Percentiles rank a stretch among this genome's conserved stretches.
phyloP scores from a whole-genome alignment of 2,329 filamentous ascomycete species.

The Calonectria pseudoturangicola region DNA sequence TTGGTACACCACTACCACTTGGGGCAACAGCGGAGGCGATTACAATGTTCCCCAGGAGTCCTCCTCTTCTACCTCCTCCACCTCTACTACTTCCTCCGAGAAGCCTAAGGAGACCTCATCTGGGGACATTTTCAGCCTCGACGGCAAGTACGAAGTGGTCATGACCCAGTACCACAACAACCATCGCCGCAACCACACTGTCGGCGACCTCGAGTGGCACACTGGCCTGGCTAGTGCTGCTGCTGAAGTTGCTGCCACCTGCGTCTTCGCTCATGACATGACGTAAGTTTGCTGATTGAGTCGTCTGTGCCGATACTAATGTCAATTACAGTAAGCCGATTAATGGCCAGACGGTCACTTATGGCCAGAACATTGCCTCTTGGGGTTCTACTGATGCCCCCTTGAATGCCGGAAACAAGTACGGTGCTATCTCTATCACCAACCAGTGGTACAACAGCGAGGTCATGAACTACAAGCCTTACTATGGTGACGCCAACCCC shows the following conservation, averaged over 20 bases:
- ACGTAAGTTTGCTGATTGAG: no score
- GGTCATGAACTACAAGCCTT: conserved; percentile 70
- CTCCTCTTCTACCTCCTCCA: neutral
- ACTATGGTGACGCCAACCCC: conserved; percentile 74
- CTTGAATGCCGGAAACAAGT: no score
- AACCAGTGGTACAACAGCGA: conserved; percentile 94
- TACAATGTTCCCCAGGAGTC: neutral
- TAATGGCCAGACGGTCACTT: conserved; percentile 57
- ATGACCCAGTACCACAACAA: conserved; percentile 87
- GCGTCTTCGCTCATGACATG: no score
- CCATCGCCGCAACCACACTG: conserved; percentile 89
- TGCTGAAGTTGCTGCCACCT: no score
- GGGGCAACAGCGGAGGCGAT: neutral
- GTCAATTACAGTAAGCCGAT: no score
- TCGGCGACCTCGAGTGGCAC: conserved; percentile 79
- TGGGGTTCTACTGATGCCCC: conserved; percentile 65
- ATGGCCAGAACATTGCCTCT: conserved; percentile 95
- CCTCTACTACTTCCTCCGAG: neutral
- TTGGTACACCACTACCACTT: conserved; percentile 6
- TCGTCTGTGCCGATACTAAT: no score
- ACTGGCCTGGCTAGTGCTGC: conserved; percentile 66
- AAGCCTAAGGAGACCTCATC: conserved; percentile 1
- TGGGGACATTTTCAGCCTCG: no score
- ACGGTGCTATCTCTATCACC: conserved; percentile 81
- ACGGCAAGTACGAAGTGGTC: conserved; percentile 60